phyloP scores from a whole-genome alignment of 2,329 filamentous ascomycete species.

The Neoarthrinium moseri region DNA sequence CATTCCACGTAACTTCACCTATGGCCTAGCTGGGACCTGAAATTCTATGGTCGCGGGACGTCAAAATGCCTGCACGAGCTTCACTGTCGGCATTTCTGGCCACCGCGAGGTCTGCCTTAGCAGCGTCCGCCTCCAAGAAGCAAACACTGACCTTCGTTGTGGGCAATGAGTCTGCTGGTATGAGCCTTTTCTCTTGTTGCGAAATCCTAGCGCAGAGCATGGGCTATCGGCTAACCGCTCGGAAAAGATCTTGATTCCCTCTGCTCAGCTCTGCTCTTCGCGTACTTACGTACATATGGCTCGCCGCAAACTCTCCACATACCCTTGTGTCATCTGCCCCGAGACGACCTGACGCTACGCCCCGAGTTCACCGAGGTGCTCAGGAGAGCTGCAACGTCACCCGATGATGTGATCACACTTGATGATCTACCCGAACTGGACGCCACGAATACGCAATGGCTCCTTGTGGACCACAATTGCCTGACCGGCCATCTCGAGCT shows the following conservation, averaged over 20 bases:
- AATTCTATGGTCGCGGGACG: too few relatives aligned
- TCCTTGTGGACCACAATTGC: conserved; percentile 78
- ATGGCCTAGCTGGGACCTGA: too few relatives aligned
- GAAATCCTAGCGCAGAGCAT: too few relatives aligned
- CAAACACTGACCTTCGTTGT: conserved; percentile 60
- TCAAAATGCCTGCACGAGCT: conserved; percentile 17
- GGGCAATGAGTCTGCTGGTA: conserved; percentile 68
- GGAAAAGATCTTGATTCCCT: conserved; percentile 74
- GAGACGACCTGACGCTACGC: conserved; percentile 66
- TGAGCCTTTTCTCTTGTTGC: conserved; percentile 13
- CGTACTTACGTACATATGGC: conserved; percentile 67
- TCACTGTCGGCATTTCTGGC: conserved; percentile 52
- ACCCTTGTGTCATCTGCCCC: conserved; percentile 70
- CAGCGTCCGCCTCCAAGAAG: conserved; percentile 41
- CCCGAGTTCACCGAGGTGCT: conserved; percentile 71
- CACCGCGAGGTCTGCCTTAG: conserved; percentile 46
- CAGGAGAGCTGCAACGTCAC: conserved; percentile 54
- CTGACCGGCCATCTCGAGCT: conserved; percentile 61
- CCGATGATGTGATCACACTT: conserved; percentile 64
- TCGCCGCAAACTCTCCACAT: conserved; percentile 60
- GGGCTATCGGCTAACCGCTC: too few relatives aligned
- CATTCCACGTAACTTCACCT: too few relatives aligned
- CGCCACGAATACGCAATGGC: conserved; percentile 61
- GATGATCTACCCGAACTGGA: conserved; percentile 47
- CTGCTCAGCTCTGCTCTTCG: conserved; percentile 69